phyloP scores from a whole-genome alignment of 1,284 basidiomycete species.

The Vanrija sp. region DNA sequence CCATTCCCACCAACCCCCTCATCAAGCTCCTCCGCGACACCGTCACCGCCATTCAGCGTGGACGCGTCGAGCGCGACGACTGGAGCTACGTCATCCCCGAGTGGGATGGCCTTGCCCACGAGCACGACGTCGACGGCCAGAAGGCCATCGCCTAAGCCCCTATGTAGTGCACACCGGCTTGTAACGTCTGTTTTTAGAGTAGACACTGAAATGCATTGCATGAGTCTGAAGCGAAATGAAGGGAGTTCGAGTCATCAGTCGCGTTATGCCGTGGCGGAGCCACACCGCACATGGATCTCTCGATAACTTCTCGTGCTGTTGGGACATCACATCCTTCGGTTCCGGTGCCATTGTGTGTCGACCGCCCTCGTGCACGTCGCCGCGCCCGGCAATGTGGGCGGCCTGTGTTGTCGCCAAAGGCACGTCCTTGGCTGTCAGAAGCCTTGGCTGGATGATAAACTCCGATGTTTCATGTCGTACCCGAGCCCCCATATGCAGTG shows the following conservation, averaged over 20 bases:
- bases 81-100: slow-evolving; percentile 41
- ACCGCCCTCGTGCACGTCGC: too few relatives aligned
- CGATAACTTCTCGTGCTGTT: too few relatives aligned
- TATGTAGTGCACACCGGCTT: neutral
- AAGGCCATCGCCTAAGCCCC: slow-evolving; percentile 5
- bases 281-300: neutral
- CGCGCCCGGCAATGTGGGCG: too few relatives aligned
- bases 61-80: slow-evolving; percentile 30
- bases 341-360: too few relatives aligned
- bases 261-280: neutral
- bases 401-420: too few relatives aligned
- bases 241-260: too few relatives aligned
- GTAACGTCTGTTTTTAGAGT: neutral
- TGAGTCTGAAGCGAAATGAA: neutral
- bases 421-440: too few relatives aligned
- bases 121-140: slow-evolving; percentile 20
- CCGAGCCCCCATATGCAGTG: too few relatives aligned
- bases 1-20: slow-evolving; percentile 37
- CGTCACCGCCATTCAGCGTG: slow-evolving; percentile 40
- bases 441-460: too few relatives aligned
- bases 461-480: too few relatives aligned
- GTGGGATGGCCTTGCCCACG: slow-evolving; percentile 23
- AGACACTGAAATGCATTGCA: neutral
- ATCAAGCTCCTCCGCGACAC: slow-evolving; percentile 39
- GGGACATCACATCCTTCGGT: too few relatives aligned